Conservation (phyloP, 2,329 filamentous ascomycete genomes). For the Pseudocercospora fijiensis region DNA sequence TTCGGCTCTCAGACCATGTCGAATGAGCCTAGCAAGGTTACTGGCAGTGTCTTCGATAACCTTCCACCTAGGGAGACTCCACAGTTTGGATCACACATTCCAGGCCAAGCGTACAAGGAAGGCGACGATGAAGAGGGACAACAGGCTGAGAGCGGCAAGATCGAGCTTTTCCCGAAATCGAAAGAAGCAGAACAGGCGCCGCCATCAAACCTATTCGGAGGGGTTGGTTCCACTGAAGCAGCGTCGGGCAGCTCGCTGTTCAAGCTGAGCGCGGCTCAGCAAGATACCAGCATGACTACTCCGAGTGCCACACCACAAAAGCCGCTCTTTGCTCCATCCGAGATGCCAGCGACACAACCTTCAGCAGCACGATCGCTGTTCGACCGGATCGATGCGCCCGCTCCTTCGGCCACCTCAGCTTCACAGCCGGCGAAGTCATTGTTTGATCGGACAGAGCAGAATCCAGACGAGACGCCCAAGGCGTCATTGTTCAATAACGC, state of each 20-base stretch:
- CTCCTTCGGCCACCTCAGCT: conserved; percentile 5
- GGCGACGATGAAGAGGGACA: conserved; percentile 21
- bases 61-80: conserved; percentile 19
- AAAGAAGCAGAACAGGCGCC: conserved; percentile 11
- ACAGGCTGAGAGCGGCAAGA: conserved; percentile 1
- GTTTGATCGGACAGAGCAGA: conserved; percentile 3
- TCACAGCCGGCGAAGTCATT: neutral
- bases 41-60: conserved; percentile 24
- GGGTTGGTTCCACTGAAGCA: conserved; percentile 13
- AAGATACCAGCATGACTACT: conserved; percentile 33
- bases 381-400: conserved; percentile 20
- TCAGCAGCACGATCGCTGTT: conserved; percentile 22
- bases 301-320: conserved; percentile 29
- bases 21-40: conserved; percentile 11
- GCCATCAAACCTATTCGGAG: conserved; percentile 9
- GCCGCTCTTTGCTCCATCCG: conserved; percentile 14
- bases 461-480: conserved; percentile 17
- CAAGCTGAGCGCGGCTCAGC: conserved; percentile 17
- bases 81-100: conserved; percentile 24
- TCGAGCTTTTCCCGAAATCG: conserved; percentile 11
- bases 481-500: conserved; percentile 13
- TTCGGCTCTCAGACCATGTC: conserved; percentile 19
- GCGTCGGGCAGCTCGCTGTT: conserved; percentile 16
- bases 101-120: conserved; percentile 21
- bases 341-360: conserved; percentile 17